Conservation (phyloP, 2,329 filamentous ascomycete species). For the Penicillium nordicum region DNA sequence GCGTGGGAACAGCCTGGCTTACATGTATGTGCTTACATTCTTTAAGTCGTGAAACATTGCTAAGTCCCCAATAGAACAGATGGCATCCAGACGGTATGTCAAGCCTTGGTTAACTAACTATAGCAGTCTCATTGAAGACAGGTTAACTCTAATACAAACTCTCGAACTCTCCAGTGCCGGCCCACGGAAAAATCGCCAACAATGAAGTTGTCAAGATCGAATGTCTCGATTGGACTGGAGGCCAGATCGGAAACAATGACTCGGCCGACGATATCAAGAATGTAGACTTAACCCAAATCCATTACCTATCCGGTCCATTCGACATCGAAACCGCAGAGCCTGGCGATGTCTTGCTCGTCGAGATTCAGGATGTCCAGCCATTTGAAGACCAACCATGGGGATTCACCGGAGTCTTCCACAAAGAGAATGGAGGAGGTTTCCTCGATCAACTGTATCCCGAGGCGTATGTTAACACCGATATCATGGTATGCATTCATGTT, state of each 20-base stretch:
- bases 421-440: slow-evolving; percentile 81
- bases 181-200: slow-evolving; percentile 68
- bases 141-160: not conserved
- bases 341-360: slow-evolving; percentile 78
- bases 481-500: not conserved
- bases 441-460: slow-evolving; percentile 82
- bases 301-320: slow-evolving; percentile 87
- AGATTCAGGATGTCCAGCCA: slow-evolving; percentile 91
- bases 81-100: slow-evolving; percentile 84
- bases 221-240: slow-evolving; percentile 75
- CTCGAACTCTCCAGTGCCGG: slow-evolving; percentile 59
- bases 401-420: slow-evolving; percentile 79
- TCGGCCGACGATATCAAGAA: slow-evolving; percentile 83
- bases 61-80: slow-evolving; percentile 60
- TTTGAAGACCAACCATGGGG: slow-evolving; percentile 85
- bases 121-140: not conserved
- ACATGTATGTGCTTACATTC: slow-evolving; percentile 56
- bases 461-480: slow-evolving; percentile 52
- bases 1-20: slow-evolving; percentile 66
- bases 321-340: slow-evolving; percentile 80
- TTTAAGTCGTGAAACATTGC: not conserved
- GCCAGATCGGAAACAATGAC: slow-evolving; percentile 86
- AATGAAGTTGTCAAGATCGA: slow-evolving; percentile 91
- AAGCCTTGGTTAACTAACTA: not conserved
- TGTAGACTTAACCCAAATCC: slow-evolving; percentile 77